phyloP scores from a whole-genome alignment of 257 asterid genomes.

The Primulina huaijiensis region DNA sequence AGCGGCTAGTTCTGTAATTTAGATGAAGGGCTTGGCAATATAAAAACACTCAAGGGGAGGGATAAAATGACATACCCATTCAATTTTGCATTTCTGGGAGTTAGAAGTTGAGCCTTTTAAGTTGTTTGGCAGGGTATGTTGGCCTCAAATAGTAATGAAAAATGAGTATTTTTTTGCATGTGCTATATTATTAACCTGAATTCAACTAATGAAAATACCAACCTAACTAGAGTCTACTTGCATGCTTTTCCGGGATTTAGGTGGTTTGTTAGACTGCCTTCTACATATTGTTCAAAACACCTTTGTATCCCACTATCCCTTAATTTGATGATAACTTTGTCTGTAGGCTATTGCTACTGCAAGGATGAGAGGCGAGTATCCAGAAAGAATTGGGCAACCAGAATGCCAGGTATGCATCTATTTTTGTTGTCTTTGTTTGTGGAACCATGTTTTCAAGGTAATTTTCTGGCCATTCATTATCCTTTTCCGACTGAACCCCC shows the following conservation, averaged over 20 bases:
- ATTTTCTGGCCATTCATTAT: slow-evolving; percentile 7
- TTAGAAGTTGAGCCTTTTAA: neutral
- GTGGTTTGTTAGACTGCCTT: slow-evolving; percentile 3
- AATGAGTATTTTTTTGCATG: neutral
- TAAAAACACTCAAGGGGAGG: neutral
- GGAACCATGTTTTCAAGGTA: slow-evolving; percentile 3
- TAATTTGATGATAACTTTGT: slow-evolving; percentile 15
- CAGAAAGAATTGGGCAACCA: slow-evolving; percentile 89
- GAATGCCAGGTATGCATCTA: slow-evolving; percentile 71
- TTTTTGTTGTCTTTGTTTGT: slow-evolving; percentile 13
- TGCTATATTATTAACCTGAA: neutral
- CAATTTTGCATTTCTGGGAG: neutral
- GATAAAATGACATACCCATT: neutral
- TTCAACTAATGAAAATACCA: neutral
- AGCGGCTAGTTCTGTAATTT: neutral
- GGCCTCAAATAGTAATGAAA: neutral
- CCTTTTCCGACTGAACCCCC: neutral
- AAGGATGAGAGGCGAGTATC: slow-evolving; percentile 89
- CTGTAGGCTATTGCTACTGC: slow-evolving; percentile 83
- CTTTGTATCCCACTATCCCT: neutral
- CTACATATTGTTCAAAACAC: neutral
- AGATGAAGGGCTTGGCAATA: neutral
- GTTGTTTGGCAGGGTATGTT: neutral
- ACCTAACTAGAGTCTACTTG: neutral
- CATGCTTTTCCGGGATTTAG: neutral